Conservation (phyloP, 78 protist genomes). For the Neovahlkampfia damariscottae region DNA sequence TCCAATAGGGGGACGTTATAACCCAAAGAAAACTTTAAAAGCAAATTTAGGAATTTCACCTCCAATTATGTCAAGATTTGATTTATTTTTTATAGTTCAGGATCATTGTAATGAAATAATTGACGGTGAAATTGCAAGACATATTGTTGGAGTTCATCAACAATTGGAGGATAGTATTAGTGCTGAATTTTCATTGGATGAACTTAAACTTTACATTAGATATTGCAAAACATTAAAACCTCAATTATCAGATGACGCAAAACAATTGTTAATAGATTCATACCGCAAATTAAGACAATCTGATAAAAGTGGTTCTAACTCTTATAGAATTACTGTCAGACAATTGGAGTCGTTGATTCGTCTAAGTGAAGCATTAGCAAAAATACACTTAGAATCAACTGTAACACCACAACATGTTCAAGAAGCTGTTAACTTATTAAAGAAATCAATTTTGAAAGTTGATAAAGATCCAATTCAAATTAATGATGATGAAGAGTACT, state of each 20-base stretch:
- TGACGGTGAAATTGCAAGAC: conserved; percentile 86
- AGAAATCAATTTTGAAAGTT: not conserved
- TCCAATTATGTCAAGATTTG: conserved; percentile 98
- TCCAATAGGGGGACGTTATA: conserved; percentile 82
- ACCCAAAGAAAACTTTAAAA: conserved; percentile 36
- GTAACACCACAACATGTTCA: conserved; percentile 5
- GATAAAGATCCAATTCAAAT: not conserved
- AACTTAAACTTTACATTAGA: conserved; percentile 69
- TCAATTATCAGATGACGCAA: conserved; percentile 14
- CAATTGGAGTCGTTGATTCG: conserved; percentile 96
- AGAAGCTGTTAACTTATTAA: not conserved
- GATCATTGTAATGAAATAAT: conserved; percentile 72
- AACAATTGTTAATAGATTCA: conserved; percentile 3
- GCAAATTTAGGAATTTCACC: conserved; percentile 81
- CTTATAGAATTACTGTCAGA: conserved; percentile 89
- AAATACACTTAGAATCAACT: conserved; percentile 27
- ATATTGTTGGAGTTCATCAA: conserved; percentile 80
- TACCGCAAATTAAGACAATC: conserved; percentile 47
- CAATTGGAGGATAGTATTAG: not conserved
- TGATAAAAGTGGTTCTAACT: not conserved
- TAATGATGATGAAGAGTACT: no score
- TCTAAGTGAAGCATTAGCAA: conserved; percentile 82
- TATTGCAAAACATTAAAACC: conserved; percentile 75
- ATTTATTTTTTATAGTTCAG: conserved; percentile 91
- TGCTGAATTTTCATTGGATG: conserved; percentile 39